Percentiles rank a stretch among this genome's conserved stretches.
These are phyloP conservation scores for Puccinia polysora DNA, from an alignment of 1,284 basidiomycete species.

Conservation along the genomic window DNA sequence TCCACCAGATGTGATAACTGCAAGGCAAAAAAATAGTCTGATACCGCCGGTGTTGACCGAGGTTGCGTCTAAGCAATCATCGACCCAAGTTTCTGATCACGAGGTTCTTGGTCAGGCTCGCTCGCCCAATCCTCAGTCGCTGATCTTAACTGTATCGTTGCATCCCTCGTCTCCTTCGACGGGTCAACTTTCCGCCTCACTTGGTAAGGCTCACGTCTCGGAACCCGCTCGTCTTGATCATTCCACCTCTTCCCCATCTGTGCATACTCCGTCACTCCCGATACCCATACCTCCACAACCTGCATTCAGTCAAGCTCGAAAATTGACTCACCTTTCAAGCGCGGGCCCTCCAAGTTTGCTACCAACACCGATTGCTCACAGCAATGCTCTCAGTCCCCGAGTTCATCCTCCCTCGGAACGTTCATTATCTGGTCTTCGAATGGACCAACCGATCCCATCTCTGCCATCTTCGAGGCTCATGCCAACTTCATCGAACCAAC, in stretches of 20 bases:
- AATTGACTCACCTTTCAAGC: not conserved
- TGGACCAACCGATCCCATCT: conserved; percentile 2
- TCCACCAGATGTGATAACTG: not conserved
- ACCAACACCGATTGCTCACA: not conserved
- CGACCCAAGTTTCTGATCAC: too few relatives aligned
- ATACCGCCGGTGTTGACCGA: too few relatives aligned
- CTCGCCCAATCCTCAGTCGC: too few relatives aligned
- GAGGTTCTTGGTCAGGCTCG: too few relatives aligned
- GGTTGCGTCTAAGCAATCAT: too few relatives aligned
- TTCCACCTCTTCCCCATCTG: conserved; percentile 11
- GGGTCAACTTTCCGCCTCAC: not conserved
- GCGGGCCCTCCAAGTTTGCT: not conserved
- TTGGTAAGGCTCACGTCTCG: not conserved
- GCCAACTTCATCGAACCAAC: not conserved
- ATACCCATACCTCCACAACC: not conserved
- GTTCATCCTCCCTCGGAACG: not conserved
- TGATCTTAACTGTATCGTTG: not conserved
- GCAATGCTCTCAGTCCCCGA: not conserved
- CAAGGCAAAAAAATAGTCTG: not conserved
- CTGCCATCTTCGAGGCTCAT: conserved; percentile 4
- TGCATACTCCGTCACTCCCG: conserved; percentile 3
- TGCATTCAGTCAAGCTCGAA: not conserved
- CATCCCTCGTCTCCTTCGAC: not conserved
- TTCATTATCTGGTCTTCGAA: not conserved
- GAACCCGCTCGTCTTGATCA: not conserved